A percentile compares a stretch with the other conserved stretches of the same genome.
These are phyloP conservation scores for Kernera saxatilis DNA, from an alignment of 345 rosid genomes.

Conservation along the genomic window DNA sequence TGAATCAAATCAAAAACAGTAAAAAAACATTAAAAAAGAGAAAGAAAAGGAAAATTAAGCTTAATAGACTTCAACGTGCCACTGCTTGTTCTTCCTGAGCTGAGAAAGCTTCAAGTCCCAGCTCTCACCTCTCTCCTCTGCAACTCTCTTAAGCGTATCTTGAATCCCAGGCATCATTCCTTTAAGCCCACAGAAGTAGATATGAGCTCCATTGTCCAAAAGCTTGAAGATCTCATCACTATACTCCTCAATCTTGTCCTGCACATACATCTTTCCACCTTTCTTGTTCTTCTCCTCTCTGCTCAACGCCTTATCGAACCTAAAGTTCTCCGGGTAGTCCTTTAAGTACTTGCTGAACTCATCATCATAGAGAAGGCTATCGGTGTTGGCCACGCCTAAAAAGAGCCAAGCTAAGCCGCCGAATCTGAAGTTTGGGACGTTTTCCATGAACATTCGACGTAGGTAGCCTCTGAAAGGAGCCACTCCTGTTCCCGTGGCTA, in stretches of 20 bases:
- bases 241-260: constrained; percentile 95
- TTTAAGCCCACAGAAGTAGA: constrained; percentile 93
- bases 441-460: constrained; percentile 94
- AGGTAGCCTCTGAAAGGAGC: constrained; percentile 95
- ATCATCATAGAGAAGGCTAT: constrained; percentile 87
- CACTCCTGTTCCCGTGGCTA: constrained; percentile 92
- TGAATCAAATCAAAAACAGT: constrained; percentile 11
- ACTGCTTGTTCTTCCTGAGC: constrained; percentile 95
- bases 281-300: constrained; percentile 87
- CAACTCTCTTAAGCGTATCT: constrained; percentile 82
- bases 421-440: constrained; percentile 62
- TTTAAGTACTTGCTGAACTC: constrained; percentile 74
- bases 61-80: constrained; percentile 98
- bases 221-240: constrained; percentile 92
- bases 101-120: constrained; percentile 96
- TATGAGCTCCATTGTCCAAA: constrained; percentile 86
- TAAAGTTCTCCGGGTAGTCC: constrained; percentile 78
- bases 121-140: constrained; percentile 83
- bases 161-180: constrained; percentile 99
- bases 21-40: background rate
- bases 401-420: constrained; percentile 96
- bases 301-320: constrained; percentile 82
- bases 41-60: background rate
- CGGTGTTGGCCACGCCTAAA: constrained; percentile 92
- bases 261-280: constrained; percentile 99